Evolutionary conservation across 2,329 filamentous ascomycete species (phyloP).

Genomic region (Hymenoscyphus albidus): DNA sequence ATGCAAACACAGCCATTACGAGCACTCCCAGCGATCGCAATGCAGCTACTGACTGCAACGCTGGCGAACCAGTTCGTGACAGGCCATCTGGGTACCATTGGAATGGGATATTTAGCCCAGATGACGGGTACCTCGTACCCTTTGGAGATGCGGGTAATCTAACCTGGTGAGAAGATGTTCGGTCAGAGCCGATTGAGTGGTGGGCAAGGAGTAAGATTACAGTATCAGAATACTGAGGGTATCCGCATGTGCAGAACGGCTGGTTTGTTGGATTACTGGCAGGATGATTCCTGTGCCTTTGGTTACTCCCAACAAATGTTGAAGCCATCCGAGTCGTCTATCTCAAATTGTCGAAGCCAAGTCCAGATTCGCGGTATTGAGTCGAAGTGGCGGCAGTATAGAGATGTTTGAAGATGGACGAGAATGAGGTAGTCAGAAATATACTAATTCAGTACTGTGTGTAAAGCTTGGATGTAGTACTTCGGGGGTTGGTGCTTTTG

Average conservation of each 20-base stretch:
- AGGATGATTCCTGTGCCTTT: background rate
- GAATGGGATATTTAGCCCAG: slow-evolving; percentile 2
- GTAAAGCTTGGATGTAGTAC: too few species aligned
- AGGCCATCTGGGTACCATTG: background rate
- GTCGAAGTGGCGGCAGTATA: background rate
- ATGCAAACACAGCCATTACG: background rate
- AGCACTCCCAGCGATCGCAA: background rate
- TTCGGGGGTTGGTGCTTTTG: background rate
- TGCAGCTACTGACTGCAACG: background rate
- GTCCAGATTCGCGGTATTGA: background rate
- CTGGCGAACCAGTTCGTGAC: background rate
- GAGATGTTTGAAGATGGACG: background rate
- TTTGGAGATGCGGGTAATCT: background rate
- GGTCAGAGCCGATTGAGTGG: slow-evolving; percentile 1
- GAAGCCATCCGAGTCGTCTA: background rate
- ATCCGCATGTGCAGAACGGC: background rate
- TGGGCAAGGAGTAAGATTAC: too few species aligned
- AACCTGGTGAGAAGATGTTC: background rate
- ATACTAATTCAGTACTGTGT: too few species aligned
- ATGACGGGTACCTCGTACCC: background rate
- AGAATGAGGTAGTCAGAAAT: background rate
- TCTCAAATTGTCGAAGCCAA: background rate
- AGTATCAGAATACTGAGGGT: slow-evolving; percentile 1
- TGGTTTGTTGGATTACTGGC: background rate
- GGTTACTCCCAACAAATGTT: background rate